Percentiles rank a stretch among this genome's conserved stretches.
phyloP scores from a whole-genome alignment of 2,329 filamentous ascomycete species.

The Seiridium unicorne region DNA sequence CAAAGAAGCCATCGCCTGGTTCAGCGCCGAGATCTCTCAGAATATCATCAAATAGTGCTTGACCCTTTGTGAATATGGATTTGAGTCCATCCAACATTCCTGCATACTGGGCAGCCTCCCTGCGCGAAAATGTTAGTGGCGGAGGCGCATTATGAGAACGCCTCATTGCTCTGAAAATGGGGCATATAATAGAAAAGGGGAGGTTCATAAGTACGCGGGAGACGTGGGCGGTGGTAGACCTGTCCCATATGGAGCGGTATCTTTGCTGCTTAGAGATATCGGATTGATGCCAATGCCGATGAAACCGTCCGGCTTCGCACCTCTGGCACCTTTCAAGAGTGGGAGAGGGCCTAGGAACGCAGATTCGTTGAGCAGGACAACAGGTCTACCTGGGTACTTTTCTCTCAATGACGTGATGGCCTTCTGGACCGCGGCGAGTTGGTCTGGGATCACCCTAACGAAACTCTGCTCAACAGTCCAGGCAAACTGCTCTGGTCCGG shows the following conservation, averaged over 20 bases:
- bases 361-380: conserved; percentile 7
- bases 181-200: not conserved
- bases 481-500: conserved; percentile 5
- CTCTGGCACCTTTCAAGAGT: conserved; percentile 5
- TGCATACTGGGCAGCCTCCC: conserved; percentile 7
- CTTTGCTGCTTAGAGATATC: conserved; percentile 6
- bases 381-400: conserved; percentile 3
- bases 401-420: conserved; percentile 1
- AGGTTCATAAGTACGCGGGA: not conserved
- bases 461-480: conserved; percentile 9
- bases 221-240: conserved; percentile 5
- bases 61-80: not conserved
- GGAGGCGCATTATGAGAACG: not conserved
- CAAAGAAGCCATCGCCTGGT: not conserved
- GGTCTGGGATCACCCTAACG: conserved; percentile 8
- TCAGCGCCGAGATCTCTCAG: not conserved
- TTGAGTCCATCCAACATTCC: conserved; percentile 2
- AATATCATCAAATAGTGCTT: not conserved
- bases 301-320: conserved; percentile 1
- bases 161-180: not conserved
- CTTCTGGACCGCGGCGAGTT: conserved; percentile 6
- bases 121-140: not conserved
- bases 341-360: conserved; percentile 5
- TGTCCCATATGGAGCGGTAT: conserved; percentile 4
- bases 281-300: conserved; percentile 3